phyloP scores from a whole-genome alignment of 768 basidiomycete species.

The Mrakia gelida region DNA sequence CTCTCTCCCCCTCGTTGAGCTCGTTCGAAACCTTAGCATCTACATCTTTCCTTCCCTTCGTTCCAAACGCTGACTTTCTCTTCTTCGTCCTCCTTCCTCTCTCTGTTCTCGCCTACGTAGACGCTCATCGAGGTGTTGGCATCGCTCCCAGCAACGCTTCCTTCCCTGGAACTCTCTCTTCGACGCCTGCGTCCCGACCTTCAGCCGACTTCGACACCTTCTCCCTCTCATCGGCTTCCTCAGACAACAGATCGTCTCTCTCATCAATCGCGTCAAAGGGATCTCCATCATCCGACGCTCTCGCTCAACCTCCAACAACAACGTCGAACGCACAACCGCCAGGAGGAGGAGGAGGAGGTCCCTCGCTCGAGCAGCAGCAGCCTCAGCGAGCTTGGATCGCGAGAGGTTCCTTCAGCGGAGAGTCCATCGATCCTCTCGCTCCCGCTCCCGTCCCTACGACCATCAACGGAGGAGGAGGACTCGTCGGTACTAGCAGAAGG shows the following conservation, averaged over 20 bases:
- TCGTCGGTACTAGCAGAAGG: background rate
- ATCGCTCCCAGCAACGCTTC: background rate
- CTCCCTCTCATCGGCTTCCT: background rate
- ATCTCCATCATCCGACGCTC: background rate
- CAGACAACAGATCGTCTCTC: background rate
- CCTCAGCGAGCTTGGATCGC: no score
- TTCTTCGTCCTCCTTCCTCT: background rate
- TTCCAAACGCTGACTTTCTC: background rate
- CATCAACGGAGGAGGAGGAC: no score
- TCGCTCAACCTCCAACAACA: background rate
- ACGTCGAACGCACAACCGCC: background rate
- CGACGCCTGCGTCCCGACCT: background rate
- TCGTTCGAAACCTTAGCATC: background rate
- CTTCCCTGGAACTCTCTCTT: slow-evolving; percentile 3
- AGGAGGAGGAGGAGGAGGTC: background rate
- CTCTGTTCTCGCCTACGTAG: no score
- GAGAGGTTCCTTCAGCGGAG: background rate
- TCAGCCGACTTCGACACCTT: background rate
- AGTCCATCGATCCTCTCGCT: slow-evolving; percentile 8
- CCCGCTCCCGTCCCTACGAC: background rate
- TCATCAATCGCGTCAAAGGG: background rate
- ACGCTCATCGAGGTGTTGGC: background rate
- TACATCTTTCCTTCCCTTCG: background rate
- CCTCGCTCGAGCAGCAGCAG: no score
- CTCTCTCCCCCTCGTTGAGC: no score